A percentile compares a stretch with the other conserved stretches of the same genome.
Evolutionary conservation across 495 filamentous ascomycete genomes (phyloP).

Genomic region (Baudoinia panamericana): DNA sequence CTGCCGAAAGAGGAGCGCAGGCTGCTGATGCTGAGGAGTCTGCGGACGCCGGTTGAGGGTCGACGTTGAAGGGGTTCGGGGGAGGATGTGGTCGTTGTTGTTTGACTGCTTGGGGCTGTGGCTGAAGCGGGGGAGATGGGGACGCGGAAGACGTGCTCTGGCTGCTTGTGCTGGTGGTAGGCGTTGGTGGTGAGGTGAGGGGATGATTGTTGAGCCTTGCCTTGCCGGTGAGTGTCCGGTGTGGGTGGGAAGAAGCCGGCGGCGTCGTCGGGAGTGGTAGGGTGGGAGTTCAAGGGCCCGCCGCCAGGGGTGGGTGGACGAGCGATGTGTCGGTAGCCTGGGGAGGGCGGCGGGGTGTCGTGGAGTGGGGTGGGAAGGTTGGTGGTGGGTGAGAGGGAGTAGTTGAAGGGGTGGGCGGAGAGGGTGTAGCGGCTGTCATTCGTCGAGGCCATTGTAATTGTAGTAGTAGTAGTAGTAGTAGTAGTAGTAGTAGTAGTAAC

Average conservation of each 20-base stretch:
- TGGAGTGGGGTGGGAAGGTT: slow-evolving; percentile 27
- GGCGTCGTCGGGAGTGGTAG: slow-evolving; percentile 22
- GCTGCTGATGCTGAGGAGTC: slow-evolving; percentile 21
- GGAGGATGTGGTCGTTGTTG: slow-evolving; percentile 1
- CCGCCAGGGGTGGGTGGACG: slow-evolving; percentile 29
- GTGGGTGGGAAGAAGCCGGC: slow-evolving; percentile 10
- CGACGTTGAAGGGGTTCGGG: slow-evolving; percentile 14
- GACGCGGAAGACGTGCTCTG: slow-evolving; percentile 11
- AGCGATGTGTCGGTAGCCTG: not conserved
- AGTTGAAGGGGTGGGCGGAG: slow-evolving; percentile 26
- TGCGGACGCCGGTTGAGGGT: slow-evolving; percentile 25
- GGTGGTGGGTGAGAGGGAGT: slow-evolving; percentile 30
- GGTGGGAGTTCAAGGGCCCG: slow-evolving; percentile 31
- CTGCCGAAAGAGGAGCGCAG: slow-evolving; percentile 19
- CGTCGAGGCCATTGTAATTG: slow-evolving; percentile 1
- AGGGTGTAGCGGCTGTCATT: slow-evolving; percentile 22
- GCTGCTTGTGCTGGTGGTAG: slow-evolving; percentile 6
- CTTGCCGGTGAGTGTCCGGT: slow-evolving; percentile 1
- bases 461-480: no score
- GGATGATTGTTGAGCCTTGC: not conserved
- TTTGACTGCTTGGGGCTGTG: slow-evolving; percentile 8
- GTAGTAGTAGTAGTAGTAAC: no score
- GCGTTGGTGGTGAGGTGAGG: not conserved
- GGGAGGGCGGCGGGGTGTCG: slow-evolving; percentile 24
- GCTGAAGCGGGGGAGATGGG: slow-evolving; percentile 18